Base-by-base conservation (phyloP, 2,329 filamentous ascomycete species). In the Trichophyton benhamiae region DNA sequence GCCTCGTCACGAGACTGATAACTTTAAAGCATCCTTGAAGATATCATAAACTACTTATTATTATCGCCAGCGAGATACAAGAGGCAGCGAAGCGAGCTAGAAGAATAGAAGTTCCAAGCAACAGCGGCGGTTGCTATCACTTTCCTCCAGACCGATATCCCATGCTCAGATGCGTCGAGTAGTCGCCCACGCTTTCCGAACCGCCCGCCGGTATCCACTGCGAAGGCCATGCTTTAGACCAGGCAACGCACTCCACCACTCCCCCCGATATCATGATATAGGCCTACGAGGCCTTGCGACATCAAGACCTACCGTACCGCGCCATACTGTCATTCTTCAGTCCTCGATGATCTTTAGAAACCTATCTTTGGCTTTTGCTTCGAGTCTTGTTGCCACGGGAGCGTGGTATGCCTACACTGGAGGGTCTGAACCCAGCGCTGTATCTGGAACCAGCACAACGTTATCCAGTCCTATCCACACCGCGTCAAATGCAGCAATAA, bases 321-420 rank as follows among this genome's bases (percentile, higher is more conserved):
- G 73, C 61, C 71, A 68, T 67, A 72, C 73, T 59, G 72, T 71
- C 33, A 66, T 70, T 20, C 61, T 77, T 22, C 74, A 76, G 57
- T 74, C 76, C 53, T 76, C 77, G 60, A 80, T 80, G 78, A 74
- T 78, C 69, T 69, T 78, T 53, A 77, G 77, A 41, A 79, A 75
- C 57, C 73, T 79, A 63, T 78, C 77, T 25, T 66, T 80, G 46
- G 77, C 76, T 57, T 72, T 78, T 61, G 74, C 78, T 27, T 79
- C 77, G 57, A 75, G 76, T 30, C 69, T 77, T 4, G 75, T 79
- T 49, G 78, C 77, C 20, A 76, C 76, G 20, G 76, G 77, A 44
- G 77, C 77, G 58, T 80, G 76, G 75, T 79, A 78, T 67, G 74
- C 75, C 44, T 79, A 78, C 67, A 76, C 76, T 64, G 74, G 75